Percentiles rank a stretch among this genome's conserved stretches.
Evolutionary conservation across 208 protist species (phyloP).

Genomic region (Leishmania lainsoni): DNA sequence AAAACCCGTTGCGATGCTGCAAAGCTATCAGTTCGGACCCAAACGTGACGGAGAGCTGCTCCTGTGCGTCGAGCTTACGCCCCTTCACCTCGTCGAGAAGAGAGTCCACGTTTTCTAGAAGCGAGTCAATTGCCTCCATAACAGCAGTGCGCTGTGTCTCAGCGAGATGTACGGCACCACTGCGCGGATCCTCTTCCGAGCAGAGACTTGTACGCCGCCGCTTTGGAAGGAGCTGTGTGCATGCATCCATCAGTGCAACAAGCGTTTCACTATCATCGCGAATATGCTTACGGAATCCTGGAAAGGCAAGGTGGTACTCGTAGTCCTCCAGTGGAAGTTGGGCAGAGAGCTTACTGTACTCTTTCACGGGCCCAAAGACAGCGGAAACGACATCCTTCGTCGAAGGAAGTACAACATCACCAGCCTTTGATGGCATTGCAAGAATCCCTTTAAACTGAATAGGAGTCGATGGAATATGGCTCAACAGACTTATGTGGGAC

Average conservation of each 20-base stretch:
- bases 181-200: conserved; percentile 9
- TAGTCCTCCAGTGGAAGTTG: conserved; percentile 76
- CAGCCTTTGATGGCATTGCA: conserved; percentile 14
- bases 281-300: conserved; percentile 70
- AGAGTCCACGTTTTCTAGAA: conserved; percentile 84
- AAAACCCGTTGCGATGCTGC: conserved; percentile 3
- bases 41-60: conserved; percentile 83
- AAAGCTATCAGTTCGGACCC: conserved; percentile 57
- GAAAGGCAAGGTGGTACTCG: conserved; percentile 86
- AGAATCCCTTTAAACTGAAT: too few relatives aligned
- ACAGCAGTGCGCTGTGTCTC: conserved; percentile 63
- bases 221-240: conserved; percentile 66
- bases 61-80: conserved; percentile 54
- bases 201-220: conserved; percentile 51
- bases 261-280: conserved; percentile 57
- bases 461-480: not conserved
- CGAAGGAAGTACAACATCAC: conserved; percentile 28
- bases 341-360: conserved; percentile 63
- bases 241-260: conserved; percentile 69
- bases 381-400: conserved; percentile 65
- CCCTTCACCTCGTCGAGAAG: conserved; percentile 82
- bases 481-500: too few relatives aligned
- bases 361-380: conserved; percentile 68
- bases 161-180: conserved; percentile 31
- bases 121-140: conserved; percentile 87